phyloP scores from a whole-genome alignment of 1,284 basidiomycete genomes.

The Moesziomyces parantarcticus region DNA sequence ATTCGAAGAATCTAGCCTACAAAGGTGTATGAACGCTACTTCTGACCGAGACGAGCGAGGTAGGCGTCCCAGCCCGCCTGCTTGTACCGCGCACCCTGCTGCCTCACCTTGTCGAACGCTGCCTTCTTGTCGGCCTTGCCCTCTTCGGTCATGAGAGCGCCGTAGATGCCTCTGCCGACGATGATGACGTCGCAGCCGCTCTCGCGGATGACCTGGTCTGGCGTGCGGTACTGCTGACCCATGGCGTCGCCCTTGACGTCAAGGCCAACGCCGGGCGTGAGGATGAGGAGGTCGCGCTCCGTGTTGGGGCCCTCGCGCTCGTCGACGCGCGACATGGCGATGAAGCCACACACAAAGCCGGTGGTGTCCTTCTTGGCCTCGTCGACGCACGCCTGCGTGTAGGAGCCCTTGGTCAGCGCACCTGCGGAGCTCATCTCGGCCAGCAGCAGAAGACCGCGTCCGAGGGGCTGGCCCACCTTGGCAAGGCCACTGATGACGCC shows the following conservation, averaged over 20 bases:
- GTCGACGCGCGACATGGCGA: conserved; percentile 76
- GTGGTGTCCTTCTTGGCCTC: conserved; percentile 57
- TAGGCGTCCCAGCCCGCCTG: conserved; percentile 93
- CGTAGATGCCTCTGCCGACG: conserved; percentile 94
- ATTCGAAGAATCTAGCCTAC: background rate
- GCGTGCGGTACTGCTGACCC: conserved; percentile 97
- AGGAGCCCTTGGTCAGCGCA: conserved; percentile 82
- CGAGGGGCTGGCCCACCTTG: conserved; percentile 83
- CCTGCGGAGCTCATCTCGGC: conserved; percentile 97
- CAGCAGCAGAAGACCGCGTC: conserved; percentile 87
- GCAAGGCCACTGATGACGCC: conserved; percentile 89
- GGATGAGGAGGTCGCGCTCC: conserved; percentile 81
- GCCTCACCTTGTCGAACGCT: conserved; percentile 71
- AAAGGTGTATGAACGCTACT: background rate
- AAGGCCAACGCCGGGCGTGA: conserved; percentile 93
- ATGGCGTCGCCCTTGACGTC: conserved; percentile 84
- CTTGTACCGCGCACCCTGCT: conserved; percentile 84
- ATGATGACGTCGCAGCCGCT: conserved; percentile 98
- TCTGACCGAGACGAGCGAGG: conserved; percentile 69
- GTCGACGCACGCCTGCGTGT: conserved; percentile 84
- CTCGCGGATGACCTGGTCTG: conserved; percentile 82
- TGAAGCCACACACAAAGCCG: conserved; percentile 73
- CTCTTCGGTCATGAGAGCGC: conserved; percentile 70
- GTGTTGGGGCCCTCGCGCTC: conserved; percentile 64
- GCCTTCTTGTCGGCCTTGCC: conserved; percentile 70